Evolutionary conservation across 768 basidiomycete species (phyloP).

Genomic region (Baorangia bicolor): DNA sequence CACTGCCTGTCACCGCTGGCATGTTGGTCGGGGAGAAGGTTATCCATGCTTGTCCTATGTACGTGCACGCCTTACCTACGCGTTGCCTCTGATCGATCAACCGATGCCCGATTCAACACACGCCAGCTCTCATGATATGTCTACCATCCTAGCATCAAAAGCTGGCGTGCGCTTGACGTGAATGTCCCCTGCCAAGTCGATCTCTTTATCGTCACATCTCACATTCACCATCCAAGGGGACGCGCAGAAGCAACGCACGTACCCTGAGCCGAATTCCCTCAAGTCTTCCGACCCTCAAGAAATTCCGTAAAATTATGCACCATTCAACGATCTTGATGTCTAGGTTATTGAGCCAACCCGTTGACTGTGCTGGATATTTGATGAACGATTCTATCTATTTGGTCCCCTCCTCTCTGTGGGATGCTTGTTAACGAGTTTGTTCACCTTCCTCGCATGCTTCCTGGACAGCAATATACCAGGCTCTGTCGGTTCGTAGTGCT

Average conservation of each 20-base stretch:
- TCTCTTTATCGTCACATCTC: background rate
- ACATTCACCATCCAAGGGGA: background rate
- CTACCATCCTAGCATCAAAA: background rate
- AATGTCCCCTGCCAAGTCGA: background rate
- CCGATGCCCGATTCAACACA: background rate
- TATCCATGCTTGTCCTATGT: background rate
- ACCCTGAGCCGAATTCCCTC: background rate
- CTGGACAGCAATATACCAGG: too few relatives aligned
- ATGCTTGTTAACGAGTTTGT: background rate
- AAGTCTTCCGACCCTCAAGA: background rate
- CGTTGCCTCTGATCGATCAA: background rate
- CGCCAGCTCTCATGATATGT: background rate
- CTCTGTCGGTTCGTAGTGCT: background rate
- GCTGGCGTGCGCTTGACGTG: too few relatives aligned
- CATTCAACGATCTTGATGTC: background rate
- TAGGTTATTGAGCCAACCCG: too few relatives aligned
- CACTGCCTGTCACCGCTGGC: background rate
- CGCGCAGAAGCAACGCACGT: background rate
- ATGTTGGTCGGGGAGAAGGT: background rate
- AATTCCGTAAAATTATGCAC: background rate
- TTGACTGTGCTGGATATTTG: background rate
- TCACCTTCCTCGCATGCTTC: background rate
- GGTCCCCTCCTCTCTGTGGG: too few relatives aligned
- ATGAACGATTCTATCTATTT: background rate
- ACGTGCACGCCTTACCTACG: background rate